Base-by-base conservation (phyloP, 225 moss, liverwort and hornwort species). In the Pseudisothecium myosuroides region DNA sequence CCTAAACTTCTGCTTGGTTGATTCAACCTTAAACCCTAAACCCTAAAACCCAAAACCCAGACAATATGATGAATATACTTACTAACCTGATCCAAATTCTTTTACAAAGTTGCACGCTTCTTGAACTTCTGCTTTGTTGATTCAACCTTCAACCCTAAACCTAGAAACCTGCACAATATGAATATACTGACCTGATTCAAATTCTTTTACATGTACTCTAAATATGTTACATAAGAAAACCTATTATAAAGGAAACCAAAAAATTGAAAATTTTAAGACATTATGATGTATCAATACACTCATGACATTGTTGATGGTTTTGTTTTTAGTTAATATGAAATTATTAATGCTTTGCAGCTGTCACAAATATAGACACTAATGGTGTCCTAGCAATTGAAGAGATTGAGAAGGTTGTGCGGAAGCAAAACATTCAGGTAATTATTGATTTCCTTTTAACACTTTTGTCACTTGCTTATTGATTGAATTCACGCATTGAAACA, bases 361-460 rank as follows among this genome's bases (percentile, higher is more conserved):
- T 94, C 2, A 91, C 92, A 82, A 94, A 90, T 76, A 95, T 98
- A n/a, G 96, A 98, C 88, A 94, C 92, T 2, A 94, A 92, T 56
- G 91, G 92, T 24, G 89, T 95, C 76, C 89, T 92, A 88, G 92
- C 92, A 10, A 88, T 96, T 37, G 94, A 96, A 74, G 94, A 95
- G 45, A 94, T 96, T 9, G 80, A 94, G 19, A 43, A 7, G 20
- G 80, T 93, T 9, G 23, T 94, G 49, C 91, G 21, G 68, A 94
- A 91, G 76, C 93, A 92, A 50, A 89, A 86, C 21, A 92, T 98
- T 82, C 96, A 96, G 92, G 96, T 95, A 34, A 65, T 17, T 58
- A 52, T 52, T 45, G 8, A 84, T 54, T 76, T 16, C 63, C 18
- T 36, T 34, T 39, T 54, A 76, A 17, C 4, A 26, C 29, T 63